Evolutionary conservation across 768 basidiomycete genomes (phyloP), one percentile per base, ranked within the genome.

Genomic region (Boletus rubescentipes): DNA sequence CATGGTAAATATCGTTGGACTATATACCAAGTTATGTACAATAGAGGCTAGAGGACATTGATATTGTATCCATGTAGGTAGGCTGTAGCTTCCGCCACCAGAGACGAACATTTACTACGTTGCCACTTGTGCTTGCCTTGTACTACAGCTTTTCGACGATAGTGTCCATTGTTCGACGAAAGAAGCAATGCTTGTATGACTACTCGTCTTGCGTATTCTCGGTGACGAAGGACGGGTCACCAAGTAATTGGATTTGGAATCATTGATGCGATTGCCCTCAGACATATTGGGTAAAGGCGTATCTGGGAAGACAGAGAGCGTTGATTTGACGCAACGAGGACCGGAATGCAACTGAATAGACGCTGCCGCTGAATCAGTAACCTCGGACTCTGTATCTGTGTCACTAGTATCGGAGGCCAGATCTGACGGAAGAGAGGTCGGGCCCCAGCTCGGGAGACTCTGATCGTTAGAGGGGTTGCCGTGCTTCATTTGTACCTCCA

Each of bases 81-180:
- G 14, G n/a, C 38, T 49, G 39, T 40, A 21, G 7, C 7, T 34
- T 41, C n/a, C 23, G 7, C 12, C 21, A 30, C 37, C 6, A 12
- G 6, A n/a, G 14, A 32, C 11, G 21, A 32, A 46, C 7, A 4
- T 42, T 23, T 16, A n/a, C 40, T 58, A 59, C 9, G 56, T 53
- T 30, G 55, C 37, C 18, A 58, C 45, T 32, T 61, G 58, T 45
- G 75, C 67, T 57, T 76, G 76, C 59, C 75, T 80, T 45, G 73
- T 46, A 71, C 66, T 16, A 66, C 79, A 73, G 59, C 83, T 84
- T 35, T 84, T 85, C 9, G 86, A 83, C 5, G 86, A 84, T 8
- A 73, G 65, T 9, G 79, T 69, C 83, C 83, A 89, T 47, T 82
- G 75, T 51, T 82, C 73, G 50, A 86, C 81, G 16, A 88, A 75